Base-by-base conservation (phyloP, 176 grass and related monocot species). In the Eragrostis curvula region DNA sequence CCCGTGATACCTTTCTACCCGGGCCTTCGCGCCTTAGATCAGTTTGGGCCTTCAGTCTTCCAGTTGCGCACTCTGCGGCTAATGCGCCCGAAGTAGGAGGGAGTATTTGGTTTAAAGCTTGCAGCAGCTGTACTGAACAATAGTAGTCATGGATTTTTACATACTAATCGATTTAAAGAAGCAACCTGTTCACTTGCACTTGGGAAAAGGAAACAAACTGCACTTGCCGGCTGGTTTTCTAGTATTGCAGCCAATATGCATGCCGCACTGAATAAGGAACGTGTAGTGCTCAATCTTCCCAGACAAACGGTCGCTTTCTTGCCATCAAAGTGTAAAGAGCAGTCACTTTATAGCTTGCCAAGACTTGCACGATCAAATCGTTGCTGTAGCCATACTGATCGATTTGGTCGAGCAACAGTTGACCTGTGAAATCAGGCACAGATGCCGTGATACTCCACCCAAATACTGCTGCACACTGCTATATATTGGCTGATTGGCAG, bases 361-460 rank as follows among this genome's bases (percentile, higher is more conserved):
- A 21, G 29, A 20, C 16, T 4, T 32, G 9, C 49, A 39, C 28
- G 15, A 40, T 53, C 23, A 24, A 49, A 18, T 30, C 32, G 17
- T 8, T 40, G 45, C 16, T 29, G 55, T 71, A n/a, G 43, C 48
- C 45, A 72, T 48, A 5, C 16, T 0, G 6, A 20, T 30, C 14
- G 3, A 9, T 50, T 6, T 12, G 20, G 20, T 12, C 12, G 17
- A 68, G 9, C 16, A 73, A 53, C 71, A 73, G 71, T 55, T 74
- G 71, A 74, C 71, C 20, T 52, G 47, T 21, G 28, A 73, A 21
- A 73, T 53, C 70, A 53, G 27, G 48, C 17, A 53, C 71, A 53
- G 17, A 53, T 73, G 71, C 29, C 6, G 8, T 5, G 3, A 28
- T 23, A 36, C 27, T 64, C 6, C 29, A 14, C 9, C 32, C 32